Evolutionary conservation across 306 rosid species (phyloP), one percentile per base, ranked within the genome.

Genomic region (Lagenaria siceraria): DNA sequence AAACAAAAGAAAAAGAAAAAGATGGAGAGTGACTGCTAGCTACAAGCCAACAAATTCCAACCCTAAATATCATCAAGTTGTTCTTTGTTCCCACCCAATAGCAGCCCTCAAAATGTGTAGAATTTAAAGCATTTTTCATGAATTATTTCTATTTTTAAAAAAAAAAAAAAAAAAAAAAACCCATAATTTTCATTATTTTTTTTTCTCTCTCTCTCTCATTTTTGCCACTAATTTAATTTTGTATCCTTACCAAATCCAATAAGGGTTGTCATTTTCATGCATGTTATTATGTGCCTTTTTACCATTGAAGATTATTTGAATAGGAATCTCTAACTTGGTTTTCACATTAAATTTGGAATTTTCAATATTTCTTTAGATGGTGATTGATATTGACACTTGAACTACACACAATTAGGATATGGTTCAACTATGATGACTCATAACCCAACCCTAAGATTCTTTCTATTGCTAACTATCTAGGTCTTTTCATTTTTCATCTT

Each of bases 261-360:
- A 35, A 75, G 64, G 78, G 46, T 36, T 55, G 68, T 75, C 78
- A 56, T 36, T 75, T 55, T 75, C 78, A 54, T 75, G 15, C 73
- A 29, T 29, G 33, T 36, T 60, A 5, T 12, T 15, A 15, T 62
- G 17, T 62, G 51, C 51, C 10, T 10, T 36, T 38, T 42, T 11
- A 40, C 35, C 74, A 13, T 40, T 2, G 52, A 66, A 2, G 10
- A 42, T 68, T 22, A 21, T 21, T 29, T 40, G 53, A 40, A 68
- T 7, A 6, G 10, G 54, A 68, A 40, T 68, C 24, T 68, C 11
- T 19, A 11, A 24, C 36, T 59, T 12, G 36, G 65, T 59, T 59
- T 59, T 59, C 65, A 59, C 65, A 17, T 25, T 13, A 12, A 24
- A 0, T 25, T 59, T 59, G 35, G 12, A 25, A 64, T 5, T 52